Evolutionary conservation across 31 red algal species (phyloP), one percentile per base, ranked within the genome.

Genomic region (Bonnemaisonia californica): DNA sequence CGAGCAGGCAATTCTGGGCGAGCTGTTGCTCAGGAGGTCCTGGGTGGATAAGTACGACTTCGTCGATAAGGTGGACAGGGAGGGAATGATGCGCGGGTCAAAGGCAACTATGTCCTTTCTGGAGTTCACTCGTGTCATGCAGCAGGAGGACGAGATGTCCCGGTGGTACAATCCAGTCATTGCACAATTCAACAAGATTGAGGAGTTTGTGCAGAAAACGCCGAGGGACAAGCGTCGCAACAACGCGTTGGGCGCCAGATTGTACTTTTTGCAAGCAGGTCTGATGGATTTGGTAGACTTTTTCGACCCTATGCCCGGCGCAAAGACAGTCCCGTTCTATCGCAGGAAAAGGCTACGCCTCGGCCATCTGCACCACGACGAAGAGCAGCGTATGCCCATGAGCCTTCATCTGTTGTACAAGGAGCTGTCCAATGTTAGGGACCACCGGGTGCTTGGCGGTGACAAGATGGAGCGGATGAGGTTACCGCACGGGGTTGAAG

Each of bases 241-340:
- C 30, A 29, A 71, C 18, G 39, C 11, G 47, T 31, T 79, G 24
- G 74, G 74, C 11, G n/a, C 84, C 1, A 69, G 84, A 23, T 37
- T 88, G 2, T 88, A 59, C 24, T 88, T 88, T 39, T 18, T 88
- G 7, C 84, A 88, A 23, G 51, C 63, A 51, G 74, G 74, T 18
- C 74, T 88, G 13, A 60, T 88, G 26, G 84, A 88, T 61, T 45
- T 88, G 1, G 62, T 88, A 3, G 84, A 88, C 47, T 88, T 88
- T 77, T 88, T 88, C 54, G 86, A 89, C 54, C 86, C 86, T 37
- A 18, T 80, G 26, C 86, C 86, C 4, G 47, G 67, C 57, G 58
- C 69, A 35, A 70, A 81, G 40, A 71, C 77, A n/a, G 54, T 82
- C 12, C 87, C 87, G 23, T 66, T 57, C 32, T 91, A 71, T 62